Evolutionary conservation across 768 basidiomycete genomes (phyloP), one percentile per base, ranked within the genome.

Genomic region (Lactarius sanguifluus): DNA sequence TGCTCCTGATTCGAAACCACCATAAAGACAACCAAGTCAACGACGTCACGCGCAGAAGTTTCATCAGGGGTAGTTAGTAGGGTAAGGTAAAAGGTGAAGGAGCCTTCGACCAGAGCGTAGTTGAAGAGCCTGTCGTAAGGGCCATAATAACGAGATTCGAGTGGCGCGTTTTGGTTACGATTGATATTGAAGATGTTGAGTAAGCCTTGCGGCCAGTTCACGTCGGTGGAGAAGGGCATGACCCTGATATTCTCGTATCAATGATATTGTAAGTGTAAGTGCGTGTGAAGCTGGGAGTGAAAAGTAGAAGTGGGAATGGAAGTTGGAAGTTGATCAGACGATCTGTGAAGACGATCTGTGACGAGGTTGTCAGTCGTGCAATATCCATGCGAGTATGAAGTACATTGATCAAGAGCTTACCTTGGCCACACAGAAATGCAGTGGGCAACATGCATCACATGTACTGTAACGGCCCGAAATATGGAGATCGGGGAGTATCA

Each of bases 41-140:
- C 28, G 28, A 13, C 2, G 23, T 43, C 52, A 23, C 18, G 16
- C 5, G 25, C 34, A 30, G 25, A 30, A 2, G 38, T 41, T 30
- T 55, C 30, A 43, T 62, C 28, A 13, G 18, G 28, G 38, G 18
- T 38, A 15, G 28, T 34, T 10, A 34, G 54, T 55, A 55, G 52
- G 52, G 41, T 28, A 7, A 30, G 30, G 30, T 30, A 30, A 30
- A 30, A 30, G 30, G 30, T 6, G 30, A 30, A 30, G 30, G 30
- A 30, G 30, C 38, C 54, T 23, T 62, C 61, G 15, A 55, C 23
- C 18, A 55, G 0, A 32, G 54, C 61, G 28, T 62, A 62, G 54
- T 55, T 62, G 38, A 62, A 23, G 12, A 62, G 54, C 28, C 36
- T 36, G 28, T 41, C 52, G 20, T 62, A 62, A 15, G 61, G 61